Percentiles rank a stretch among this genome's conserved stretches.
phyloP scores from a whole-genome alignment of 1,139 yeast genomes.

The Kluyveromyces marxianus region DNA sequence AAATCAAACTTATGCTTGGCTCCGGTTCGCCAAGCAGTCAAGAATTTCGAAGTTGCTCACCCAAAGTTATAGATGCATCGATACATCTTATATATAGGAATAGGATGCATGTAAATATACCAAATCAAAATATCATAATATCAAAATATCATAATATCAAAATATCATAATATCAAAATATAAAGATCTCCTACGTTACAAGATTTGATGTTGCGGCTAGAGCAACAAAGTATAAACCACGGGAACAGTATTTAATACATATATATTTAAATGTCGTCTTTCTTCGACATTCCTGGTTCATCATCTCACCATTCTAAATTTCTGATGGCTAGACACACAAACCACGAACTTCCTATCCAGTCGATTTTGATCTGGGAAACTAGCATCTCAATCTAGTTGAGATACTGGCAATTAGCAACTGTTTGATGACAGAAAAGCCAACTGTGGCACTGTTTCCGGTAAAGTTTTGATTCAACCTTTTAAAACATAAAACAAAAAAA shows the following conservation, averaged over 20 bases:
- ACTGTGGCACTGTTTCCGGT: conserved; percentile 34
- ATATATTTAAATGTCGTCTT: conserved; percentile 24
- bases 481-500: conserved; percentile 10
- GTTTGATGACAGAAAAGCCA: conserved; percentile 30
- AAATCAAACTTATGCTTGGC: conserved; percentile 38
- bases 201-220: not conserved
- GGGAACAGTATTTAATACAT: not conserved
- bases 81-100: not conserved
- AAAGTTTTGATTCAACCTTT: conserved; percentile 29
- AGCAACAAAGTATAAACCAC: too few relatives aligned
- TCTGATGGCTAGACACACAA: conserved; percentile 20
- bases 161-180: not conserved
- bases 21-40: conserved; percentile 38
- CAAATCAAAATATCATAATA: not conserved
- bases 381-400: conserved; percentile 28
- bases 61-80: conserved; percentile 12
- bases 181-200: not conserved
- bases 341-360: conserved; percentile 34
- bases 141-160: not conserved
- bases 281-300: conserved; percentile 33
- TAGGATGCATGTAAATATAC: not conserved
- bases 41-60: conserved; percentile 14
- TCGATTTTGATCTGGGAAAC: conserved; percentile 32
- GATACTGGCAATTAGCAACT: conserved; percentile 33
- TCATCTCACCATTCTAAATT: conserved; percentile 14